phyloP scores from a whole-genome alignment of 2,329 filamentous ascomycete genomes.

The Chrysosporium queenslandicum region DNA sequence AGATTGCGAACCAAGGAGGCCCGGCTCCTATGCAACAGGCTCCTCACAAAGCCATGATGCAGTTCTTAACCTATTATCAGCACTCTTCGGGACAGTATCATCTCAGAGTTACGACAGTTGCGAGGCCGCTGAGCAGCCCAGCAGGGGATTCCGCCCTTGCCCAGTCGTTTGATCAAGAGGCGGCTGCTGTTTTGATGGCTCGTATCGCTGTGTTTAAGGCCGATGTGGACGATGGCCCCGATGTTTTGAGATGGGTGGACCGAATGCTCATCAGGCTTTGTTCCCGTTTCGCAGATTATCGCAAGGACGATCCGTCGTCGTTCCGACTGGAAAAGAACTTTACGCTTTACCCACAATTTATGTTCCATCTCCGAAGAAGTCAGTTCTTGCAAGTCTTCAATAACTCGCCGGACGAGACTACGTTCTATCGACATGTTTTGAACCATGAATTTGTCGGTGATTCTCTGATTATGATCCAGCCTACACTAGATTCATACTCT shows the following conservation, averaged over 20 bases:
- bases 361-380: slow-evolving; percentile 95
- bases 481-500: slow-evolving; percentile 91
- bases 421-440: slow-evolving; percentile 95
- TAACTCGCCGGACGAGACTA: slow-evolving; percentile 96
- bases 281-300: slow-evolving; percentile 92
- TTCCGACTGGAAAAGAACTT: slow-evolving; percentile 99
- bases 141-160: slow-evolving; percentile 90
- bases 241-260: slow-evolving; percentile 95
- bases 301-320: slow-evolving; percentile 94
- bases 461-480: slow-evolving; percentile 97
- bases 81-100: slow-evolving; percentile 95
- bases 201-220: slow-evolving; percentile 98
- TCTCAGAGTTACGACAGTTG: slow-evolving; percentile 86
- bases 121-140: slow-evolving; percentile 81
- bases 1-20: slow-evolving; percentile 88
- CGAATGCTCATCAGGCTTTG: slow-evolving; percentile 95
- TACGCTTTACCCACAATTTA: slow-evolving; percentile 96
- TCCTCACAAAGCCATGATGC: slow-evolving; percentile 88
- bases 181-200: slow-evolving; percentile 96
- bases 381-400: slow-evolving; percentile 99
- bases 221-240: slow-evolving; percentile 95
- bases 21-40: slow-evolving; percentile 75
- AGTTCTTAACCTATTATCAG: slow-evolving; percentile 97
- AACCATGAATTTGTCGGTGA: slow-evolving; percentile 97
- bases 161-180: slow-evolving; percentile 96